Evolutionary conservation across 306 rosid species (phyloP), one percentile per base, ranked within the genome.

Genomic region (Astragalus glycyphyllos): DNA sequence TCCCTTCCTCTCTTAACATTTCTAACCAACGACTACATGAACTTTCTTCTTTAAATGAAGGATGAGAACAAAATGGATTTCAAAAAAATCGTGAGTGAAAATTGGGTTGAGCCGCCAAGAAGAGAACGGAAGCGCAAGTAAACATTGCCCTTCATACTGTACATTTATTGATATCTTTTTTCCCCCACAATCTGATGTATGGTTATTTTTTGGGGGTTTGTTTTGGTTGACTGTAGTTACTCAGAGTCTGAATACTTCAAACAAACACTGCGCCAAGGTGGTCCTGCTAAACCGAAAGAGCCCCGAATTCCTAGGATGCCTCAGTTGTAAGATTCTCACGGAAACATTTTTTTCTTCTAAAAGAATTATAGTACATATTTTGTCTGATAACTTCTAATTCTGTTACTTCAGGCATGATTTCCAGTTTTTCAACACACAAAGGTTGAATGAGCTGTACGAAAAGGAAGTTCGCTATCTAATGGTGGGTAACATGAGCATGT

Each of bases 291-390:
- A 79, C 96, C 99, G 0, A 94, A 80, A 68, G 99, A 91, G 79
- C 97, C 99, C 14, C 92, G 99, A 13, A 94, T 94, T 80, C 99
- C 99, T 20, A 96, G 97, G 73, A 94, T 94, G 99, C 99, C 99
- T 68, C 97, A 89, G 78, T 73, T 94, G 99, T 94, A 87, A 90
- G 92, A 17, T n/a, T 46, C 76, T 78, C 44, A 41, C 51, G 16
- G 12, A 69, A 72, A 29, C 54, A n/a, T 4, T 41, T 48, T 56
- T 7, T 26, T 37, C 23, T 58, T 76, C 42, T 16, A 11, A 23
- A 7, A 20, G 9, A n/a, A 37, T 10, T 40, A 11, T 5, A 23
- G 34, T 51, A 42, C 71, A 26, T 40, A 61, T 55, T 51, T 58
- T 51, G 23, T 72, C 66, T 31, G 11, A 55, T 31, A 8, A 45